Conservation (phyloP, 2,329 filamentous ascomycete species). For the Curvularia spicifera region DNA sequence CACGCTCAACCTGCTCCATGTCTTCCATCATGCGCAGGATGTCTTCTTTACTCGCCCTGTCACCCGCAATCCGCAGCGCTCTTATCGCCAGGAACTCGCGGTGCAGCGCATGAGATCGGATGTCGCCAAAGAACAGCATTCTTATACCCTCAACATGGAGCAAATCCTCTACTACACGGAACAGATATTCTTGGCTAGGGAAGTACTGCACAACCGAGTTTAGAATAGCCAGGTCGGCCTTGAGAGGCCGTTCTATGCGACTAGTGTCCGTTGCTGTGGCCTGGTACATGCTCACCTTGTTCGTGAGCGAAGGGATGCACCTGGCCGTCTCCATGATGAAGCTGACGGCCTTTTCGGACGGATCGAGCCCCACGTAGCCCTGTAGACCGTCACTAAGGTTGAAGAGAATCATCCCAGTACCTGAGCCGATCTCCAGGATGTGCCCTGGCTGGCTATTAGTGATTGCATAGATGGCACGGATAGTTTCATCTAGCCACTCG, state of each 20-base stretch:
- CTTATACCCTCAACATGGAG: not conserved
- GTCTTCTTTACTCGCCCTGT: not conserved
- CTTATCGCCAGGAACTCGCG: constrained; percentile 9
- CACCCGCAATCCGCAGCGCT: constrained; percentile 7
- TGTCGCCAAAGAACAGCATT: constrained; percentile 14
- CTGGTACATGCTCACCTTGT: constrained; percentile 9
- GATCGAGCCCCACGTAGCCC: constrained; percentile 15
- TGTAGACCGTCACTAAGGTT: constrained; percentile 9
- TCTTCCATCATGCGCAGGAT: constrained; percentile 8
- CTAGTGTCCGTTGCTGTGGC: constrained; percentile 2
- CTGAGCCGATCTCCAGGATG: constrained; percentile 17
- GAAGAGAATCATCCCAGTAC: constrained; percentile 22
- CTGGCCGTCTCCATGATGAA: constrained; percentile 8
- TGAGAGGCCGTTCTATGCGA: not conserved
- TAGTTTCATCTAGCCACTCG: constrained; percentile 21
- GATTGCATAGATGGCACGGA: constrained; percentile 6
- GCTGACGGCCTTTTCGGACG: constrained; percentile 5
- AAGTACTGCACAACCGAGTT: constrained; percentile 23
- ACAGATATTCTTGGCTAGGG: constrained; percentile 19
- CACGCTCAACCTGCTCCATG: constrained; percentile 5
- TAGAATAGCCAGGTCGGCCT: constrained; percentile 1
- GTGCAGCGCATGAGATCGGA: constrained; percentile 12
- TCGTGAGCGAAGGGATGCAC: constrained; percentile 7
- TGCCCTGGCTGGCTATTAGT: not conserved
- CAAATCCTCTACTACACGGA: constrained; percentile 1